Percentiles rank a stretch among this genome's conserved stretches.
Evolutionary conservation across 148 eudicot species (phyloP).

Genomic region (Rhododendron kiyosumense): DNA sequence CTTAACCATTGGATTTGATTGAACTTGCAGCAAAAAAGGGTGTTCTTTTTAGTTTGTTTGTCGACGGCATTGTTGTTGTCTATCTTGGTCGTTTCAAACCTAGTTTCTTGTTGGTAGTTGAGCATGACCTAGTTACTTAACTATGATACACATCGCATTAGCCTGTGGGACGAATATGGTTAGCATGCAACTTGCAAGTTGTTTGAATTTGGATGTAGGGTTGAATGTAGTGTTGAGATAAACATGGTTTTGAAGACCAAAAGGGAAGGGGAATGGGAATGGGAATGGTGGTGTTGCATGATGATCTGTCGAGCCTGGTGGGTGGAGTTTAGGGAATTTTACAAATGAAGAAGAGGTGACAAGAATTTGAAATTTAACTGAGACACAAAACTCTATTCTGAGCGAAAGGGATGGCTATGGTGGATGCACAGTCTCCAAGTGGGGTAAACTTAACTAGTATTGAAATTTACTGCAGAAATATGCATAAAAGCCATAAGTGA

Average conservation of each 20-base stretch:
- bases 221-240: background rate
- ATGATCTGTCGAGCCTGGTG: background rate
- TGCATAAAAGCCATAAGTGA: background rate
- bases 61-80: too few species aligned
- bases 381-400: background rate
- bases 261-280: background rate
- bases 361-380: background rate
- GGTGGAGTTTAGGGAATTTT: too few species aligned
- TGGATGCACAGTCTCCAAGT: background rate
- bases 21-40: too few species aligned
- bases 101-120: too few species aligned
- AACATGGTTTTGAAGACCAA: background rate
- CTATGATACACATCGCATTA: too few species aligned
- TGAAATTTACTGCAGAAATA: background rate
- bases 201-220: background rate
- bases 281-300: background rate
- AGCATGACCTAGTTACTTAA: too few species aligned
- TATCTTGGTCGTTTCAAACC: too few species aligned
- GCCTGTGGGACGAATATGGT: too few species aligned
- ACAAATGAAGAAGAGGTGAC: background rate
- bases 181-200: too few species aligned
- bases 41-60: too few species aligned
- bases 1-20: too few species aligned
- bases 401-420: background rate
- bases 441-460: background rate